These are phyloP conservation scores for Yamagishiella unicocca DNA, from an alignment of 139 green algal genomes.

Conservation along the genomic window DNA sequence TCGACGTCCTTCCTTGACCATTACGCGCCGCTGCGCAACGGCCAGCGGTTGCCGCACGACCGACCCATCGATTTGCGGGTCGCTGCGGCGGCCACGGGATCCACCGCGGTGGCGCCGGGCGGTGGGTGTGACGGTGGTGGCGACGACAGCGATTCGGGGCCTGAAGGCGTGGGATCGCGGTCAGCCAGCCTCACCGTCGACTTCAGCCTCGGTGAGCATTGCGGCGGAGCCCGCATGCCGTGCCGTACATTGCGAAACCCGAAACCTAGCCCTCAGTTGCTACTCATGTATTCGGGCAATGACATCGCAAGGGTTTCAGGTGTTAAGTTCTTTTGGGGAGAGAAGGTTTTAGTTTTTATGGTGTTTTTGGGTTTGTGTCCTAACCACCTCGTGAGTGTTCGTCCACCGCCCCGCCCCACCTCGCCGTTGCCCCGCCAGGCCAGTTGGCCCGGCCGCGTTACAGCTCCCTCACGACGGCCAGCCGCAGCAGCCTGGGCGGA, in stretches of 20 bases:
- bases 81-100: background rate
- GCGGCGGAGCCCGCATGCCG: too few relatives aligned
- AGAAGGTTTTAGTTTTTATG: too few relatives aligned
- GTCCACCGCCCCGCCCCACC: too few relatives aligned
- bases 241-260: too few relatives aligned
- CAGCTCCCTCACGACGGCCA: background rate
- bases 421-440: background rate
- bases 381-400: too few relatives aligned
- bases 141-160: background rate
- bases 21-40: slow-evolving; percentile 29
- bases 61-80: background rate
- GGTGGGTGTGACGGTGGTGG: background rate
- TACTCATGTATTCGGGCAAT: too few relatives aligned
- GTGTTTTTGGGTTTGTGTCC: too few relatives aligned
- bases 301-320: too few relatives aligned
- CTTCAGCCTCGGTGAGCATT: too few relatives aligned
- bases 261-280: too few relatives aligned
- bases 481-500: background rate
- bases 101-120: background rate
- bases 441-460: background rate
- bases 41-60: background rate
- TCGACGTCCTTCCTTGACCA: slow-evolving; percentile 45
- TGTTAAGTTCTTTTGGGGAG: too few relatives aligned
- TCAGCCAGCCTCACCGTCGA: background rate
- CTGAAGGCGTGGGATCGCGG: background rate